These are phyloP conservation scores for Fagopyrum tataricum DNA, from an alignment of 148 eudicot species.

Conservation along the genomic window DNA sequence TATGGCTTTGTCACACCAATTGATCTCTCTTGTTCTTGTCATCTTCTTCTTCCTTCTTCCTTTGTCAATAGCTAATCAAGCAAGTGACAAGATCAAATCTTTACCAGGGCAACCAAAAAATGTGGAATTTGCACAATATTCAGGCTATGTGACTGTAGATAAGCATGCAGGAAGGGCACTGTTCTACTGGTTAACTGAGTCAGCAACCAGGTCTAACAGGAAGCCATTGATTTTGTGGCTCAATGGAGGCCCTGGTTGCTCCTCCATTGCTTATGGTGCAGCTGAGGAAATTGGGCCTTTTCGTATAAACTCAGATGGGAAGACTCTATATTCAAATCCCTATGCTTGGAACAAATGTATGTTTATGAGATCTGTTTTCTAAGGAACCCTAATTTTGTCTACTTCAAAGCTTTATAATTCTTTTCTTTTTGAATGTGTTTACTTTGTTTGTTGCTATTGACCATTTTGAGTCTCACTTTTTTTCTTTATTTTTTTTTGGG, in stretches of 20 bases:
- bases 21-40: background rate
- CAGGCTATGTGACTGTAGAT: conserved; percentile 81
- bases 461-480: conserved; percentile 9
- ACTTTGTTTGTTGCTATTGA: conserved; percentile 3
- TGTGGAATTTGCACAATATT: conserved; percentile 60
- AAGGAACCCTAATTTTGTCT: background rate
- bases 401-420: background rate
- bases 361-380: conserved; percentile 16
- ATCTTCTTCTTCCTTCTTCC: conserved; percentile 24
- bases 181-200: conserved; percentile 85
- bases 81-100: conserved; percentile 49
- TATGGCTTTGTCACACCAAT: conserved; percentile 2
- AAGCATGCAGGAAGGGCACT: conserved; percentile 65
- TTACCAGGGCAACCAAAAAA: conserved; percentile 83
- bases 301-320: conserved; percentile 60
- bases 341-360: conserved; percentile 87
- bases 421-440: background rate
- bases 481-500: conserved; percentile 18
- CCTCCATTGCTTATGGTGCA: conserved; percentile 93
- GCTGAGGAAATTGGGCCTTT: conserved; percentile 93
- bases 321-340: conserved; percentile 53
- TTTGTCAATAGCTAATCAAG: conserved; percentile 39
- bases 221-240: conserved; percentile 87
- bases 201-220: conserved; percentile 39
- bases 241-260: conserved; percentile 97